Base-by-base conservation (phyloP, 352 stramenopile species). In the Blastocystis sp. region DNA sequence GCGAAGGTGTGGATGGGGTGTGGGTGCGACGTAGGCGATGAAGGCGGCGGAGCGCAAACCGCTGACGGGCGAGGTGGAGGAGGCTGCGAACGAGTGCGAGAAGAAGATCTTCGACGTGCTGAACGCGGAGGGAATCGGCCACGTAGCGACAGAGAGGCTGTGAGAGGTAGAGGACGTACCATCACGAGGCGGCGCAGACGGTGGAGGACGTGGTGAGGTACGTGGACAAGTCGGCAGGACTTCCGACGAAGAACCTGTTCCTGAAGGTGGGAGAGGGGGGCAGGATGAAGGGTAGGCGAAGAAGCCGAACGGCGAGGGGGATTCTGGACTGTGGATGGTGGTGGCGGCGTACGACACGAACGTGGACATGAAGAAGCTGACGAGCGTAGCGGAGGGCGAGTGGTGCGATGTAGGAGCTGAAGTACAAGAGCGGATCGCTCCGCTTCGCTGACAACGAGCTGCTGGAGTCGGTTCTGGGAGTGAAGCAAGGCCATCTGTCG, bases 391-490 rank as follows among this genome's bases (percentile, higher is more conserved):
- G 18, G 63, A 11, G 29, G 45, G 43, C 11, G 26, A 64, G 69
- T 20, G 26, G 11, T 61, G 3, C 15, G 20, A 45, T 47, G 43
- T 77, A 73, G 59, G 76, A 87, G 18, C 41, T 87, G 37, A 87
- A 87, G 54, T 87, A 87, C 53, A 87, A 87, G 76, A 87, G 76
- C 53, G 76, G 76, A 18, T 87, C 76, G 5, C 53, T 87, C n/a
- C 76, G 76, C 23, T 87, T 87, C 41, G 76, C 76, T 6, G 76
- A 87, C 20, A 43, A 87, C 18, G 53, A 47, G 59, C 39, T 76
- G 13, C 41, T 87, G 37, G 53, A 87, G 54, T 7, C 26, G 6
- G 62, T 59, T 37, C 47, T 87, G 53, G 59, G 63, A 23, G 76
- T 87, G 59, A 23, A 68, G 41, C 76, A 87, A 37, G 76, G 76